Evolutionary conservation across 2,329 filamentous ascomycete genomes (phyloP).

Genomic region (Mycosphaerella sp.): DNA sequence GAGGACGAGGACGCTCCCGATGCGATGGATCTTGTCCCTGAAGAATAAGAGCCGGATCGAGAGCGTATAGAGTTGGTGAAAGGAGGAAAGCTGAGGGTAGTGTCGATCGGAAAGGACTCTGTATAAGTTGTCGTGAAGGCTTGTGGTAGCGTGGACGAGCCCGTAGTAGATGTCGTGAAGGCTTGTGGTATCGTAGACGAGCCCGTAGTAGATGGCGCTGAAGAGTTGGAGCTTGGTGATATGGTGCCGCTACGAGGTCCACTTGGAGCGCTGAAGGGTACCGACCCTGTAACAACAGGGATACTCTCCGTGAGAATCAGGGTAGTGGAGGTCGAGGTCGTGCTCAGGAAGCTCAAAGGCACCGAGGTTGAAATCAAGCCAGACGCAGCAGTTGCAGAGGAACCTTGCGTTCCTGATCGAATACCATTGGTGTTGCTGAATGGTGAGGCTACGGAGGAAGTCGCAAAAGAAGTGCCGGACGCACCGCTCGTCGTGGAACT

Average conservation of each 20-base stretch:
- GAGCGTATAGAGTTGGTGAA: neutral
- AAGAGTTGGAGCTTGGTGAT: neutral
- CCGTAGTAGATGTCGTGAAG: neutral
- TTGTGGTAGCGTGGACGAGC: slow-evolving; percentile 4
- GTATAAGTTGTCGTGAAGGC: neutral
- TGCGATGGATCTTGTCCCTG: neutral
- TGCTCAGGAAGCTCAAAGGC: neutral
- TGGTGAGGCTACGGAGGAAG: slow-evolving; percentile 8
- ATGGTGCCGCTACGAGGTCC: slow-evolving; percentile 10
- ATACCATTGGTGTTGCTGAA: slow-evolving; percentile 12
- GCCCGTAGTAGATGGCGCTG: slow-evolving; percentile 3
- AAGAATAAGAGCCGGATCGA: neutral
- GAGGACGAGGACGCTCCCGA: neutral
- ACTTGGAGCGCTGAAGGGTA: slow-evolving; percentile 12
- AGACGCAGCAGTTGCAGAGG: slow-evolving; percentile 2
- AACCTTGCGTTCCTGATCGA: slow-evolving; percentile 7
- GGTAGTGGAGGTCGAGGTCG: neutral
- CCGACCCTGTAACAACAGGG: slow-evolving; percentile 6
- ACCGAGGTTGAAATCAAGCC: neutral
- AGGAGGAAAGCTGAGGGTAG: neutral
- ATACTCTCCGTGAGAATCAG: slow-evolving; percentile 3
- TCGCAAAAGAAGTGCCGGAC: slow-evolving; percentile 8
- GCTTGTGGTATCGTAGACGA: slow-evolving; percentile 2
- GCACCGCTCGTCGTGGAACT: slow-evolving; percentile 9
- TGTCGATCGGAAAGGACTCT: neutral